phyloP scores from a whole-genome alignment of 129 eudicot species.

The Flaveria linearis region DNA sequence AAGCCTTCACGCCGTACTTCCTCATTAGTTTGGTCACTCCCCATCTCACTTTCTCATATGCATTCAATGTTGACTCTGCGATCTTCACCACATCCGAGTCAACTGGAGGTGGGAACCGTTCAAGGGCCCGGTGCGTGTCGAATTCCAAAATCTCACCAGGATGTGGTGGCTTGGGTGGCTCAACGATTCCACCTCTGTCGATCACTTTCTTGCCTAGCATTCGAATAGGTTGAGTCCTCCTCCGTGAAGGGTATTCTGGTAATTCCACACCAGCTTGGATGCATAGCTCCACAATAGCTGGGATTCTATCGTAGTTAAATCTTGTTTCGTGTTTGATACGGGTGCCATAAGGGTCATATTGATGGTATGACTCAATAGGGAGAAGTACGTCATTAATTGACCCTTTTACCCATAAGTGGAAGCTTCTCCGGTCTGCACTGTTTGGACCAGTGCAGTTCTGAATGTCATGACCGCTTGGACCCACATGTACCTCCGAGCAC shows the following conservation, averaged over 20 bases:
- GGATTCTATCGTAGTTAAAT: slow-evolving; percentile 78
- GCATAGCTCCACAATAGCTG: slow-evolving; percentile 94
- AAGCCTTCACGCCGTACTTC: slow-evolving; percentile 86
- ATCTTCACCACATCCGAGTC: slow-evolving; percentile 63
- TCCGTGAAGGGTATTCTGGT: slow-evolving; percentile 79
- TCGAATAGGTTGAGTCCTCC: slow-evolving; percentile 85
- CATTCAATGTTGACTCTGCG: slow-evolving; percentile 67
- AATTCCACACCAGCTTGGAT: slow-evolving; percentile 96
- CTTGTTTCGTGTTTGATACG: slow-evolving; percentile 92
- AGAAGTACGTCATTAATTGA: slow-evolving; percentile 82
- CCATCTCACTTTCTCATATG: slow-evolving; percentile 73
- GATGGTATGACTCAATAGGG: slow-evolving; percentile 91
- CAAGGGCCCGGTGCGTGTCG: slow-evolving; percentile 75
- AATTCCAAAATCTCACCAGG: slow-evolving; percentile 48
- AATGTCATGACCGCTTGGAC: slow-evolving; percentile 62
- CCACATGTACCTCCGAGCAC: slow-evolving; percentile 77
- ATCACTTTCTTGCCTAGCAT: slow-evolving; percentile 83
- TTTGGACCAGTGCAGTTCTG: slow-evolving; percentile 70
- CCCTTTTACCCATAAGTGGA: slow-evolving; percentile 91
- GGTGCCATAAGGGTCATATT: slow-evolving; percentile 84
- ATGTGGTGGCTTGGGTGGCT: slow-evolving; percentile 37
- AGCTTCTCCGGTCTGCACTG: slow-evolving; percentile 56
- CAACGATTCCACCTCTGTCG: slow-evolving; percentile 64
- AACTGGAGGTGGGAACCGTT: slow-evolving; percentile 71
- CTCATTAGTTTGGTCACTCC: slow-evolving; percentile 82